Evolutionary conservation across 2,329 filamentous ascomycete species (phyloP).

Genomic region (Ceratocystis cubensis): DNA sequence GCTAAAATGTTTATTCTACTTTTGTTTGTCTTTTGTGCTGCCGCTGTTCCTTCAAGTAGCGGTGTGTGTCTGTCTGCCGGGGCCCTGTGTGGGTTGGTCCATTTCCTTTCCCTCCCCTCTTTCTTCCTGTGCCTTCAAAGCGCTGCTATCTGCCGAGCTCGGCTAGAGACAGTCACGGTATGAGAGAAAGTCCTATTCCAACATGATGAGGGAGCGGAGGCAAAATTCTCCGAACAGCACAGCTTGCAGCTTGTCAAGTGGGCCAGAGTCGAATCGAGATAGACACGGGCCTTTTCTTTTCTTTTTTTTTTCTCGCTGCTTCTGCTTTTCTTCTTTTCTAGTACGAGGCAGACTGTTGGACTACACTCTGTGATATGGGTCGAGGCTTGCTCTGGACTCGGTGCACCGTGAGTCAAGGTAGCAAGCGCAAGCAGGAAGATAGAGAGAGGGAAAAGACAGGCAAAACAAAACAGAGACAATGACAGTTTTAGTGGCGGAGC

Average conservation of each 20-base stretch:
- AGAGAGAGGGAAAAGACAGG: neutral
- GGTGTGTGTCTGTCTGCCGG: neutral
- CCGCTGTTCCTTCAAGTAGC: neutral
- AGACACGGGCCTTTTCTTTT: neutral
- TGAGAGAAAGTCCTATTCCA: neutral
- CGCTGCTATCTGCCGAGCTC: neutral
- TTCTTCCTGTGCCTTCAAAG: neutral
- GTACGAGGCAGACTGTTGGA: neutral
- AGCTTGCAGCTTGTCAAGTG: neutral
- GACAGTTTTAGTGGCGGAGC: neutral
- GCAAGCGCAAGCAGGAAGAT: neutral
- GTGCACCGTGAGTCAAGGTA: neutral
- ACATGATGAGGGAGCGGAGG: neutral
- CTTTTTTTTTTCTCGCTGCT: no score
- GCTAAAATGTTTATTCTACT: neutral
- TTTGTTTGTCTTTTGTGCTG: neutral
- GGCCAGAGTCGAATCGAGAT: neutral
- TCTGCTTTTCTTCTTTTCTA: neutral
- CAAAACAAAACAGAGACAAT: neutral
- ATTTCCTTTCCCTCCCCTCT: neutral
- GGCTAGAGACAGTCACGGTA: neutral
- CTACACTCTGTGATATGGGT: neutral
- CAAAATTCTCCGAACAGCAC: conserved; percentile 1
- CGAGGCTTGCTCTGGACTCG: neutral
- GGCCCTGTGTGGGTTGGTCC: neutral